phyloP scores from a whole-genome alignment of 768 basidiomycete genomes.

The Rhodotorula diobovata region DNA sequence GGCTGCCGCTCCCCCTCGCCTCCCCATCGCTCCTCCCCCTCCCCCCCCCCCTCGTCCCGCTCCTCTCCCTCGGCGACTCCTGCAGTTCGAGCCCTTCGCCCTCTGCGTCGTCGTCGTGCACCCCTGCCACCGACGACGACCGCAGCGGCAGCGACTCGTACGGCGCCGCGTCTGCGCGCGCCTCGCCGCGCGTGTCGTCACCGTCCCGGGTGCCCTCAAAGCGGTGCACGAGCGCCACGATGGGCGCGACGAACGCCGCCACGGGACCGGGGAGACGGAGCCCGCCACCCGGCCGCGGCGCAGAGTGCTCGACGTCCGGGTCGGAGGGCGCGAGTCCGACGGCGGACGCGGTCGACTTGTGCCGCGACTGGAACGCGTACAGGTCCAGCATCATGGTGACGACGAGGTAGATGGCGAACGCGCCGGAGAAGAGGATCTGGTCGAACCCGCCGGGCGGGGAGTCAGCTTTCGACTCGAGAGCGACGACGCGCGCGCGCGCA shows the following conservation, averaged over 20 bases:
- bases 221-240: neutral
- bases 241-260: neutral
- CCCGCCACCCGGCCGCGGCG: no score
- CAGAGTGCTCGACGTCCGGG: slow-evolving; percentile 1
- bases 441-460: no score
- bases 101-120: neutral
- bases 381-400: slow-evolving; percentile 67
- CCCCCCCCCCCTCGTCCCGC: neutral
- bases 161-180: neutral
- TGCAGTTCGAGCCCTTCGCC: no score
- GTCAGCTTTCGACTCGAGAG: no score
- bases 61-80: neutral
- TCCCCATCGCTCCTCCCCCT: neutral
- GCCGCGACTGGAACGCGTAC: slow-evolving; percentile 47
- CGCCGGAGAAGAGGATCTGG: slow-evolving; percentile 72
- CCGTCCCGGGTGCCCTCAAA: neutral
- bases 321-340: neutral
- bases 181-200: neutral
- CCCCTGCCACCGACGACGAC: neutral
- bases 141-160: slow-evolving; percentile 29
- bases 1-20: neutral
- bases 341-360: neutral
- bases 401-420: slow-evolving; percentile 73
- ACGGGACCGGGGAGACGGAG: neutral
- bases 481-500: no score